phyloP scores from a whole-genome alignment of 306 rosid genomes.

The Trichosanthes cucumerina region DNA sequence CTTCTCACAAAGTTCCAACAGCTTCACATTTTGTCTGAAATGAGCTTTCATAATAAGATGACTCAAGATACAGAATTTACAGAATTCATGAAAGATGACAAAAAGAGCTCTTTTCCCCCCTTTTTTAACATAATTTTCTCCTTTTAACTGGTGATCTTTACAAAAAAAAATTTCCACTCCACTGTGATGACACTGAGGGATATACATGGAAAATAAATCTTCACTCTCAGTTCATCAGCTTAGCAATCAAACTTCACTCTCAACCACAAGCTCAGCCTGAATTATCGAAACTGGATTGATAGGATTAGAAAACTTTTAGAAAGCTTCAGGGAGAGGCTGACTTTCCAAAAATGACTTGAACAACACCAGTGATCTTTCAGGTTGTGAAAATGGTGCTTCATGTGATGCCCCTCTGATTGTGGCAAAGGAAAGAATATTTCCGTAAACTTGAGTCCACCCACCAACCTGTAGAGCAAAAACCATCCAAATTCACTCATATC shows the following conservation, averaged over 20 bases:
- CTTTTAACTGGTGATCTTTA: conserved; percentile 22
- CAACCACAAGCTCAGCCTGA: conserved; percentile 25
- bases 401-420: conserved; percentile 93
- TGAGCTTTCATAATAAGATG: background rate
- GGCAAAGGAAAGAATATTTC: conserved; percentile 75
- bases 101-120: background rate
- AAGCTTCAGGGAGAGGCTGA: conserved; percentile 49
- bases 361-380: conserved; percentile 73
- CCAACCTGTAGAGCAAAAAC: conserved; percentile 54
- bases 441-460: conserved; percentile 98
- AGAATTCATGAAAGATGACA: conserved; percentile 1
- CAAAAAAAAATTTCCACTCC: conserved; percentile 24
- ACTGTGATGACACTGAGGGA: conserved; percentile 19
- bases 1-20: background rate
- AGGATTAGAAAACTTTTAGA: too few relatives aligned
- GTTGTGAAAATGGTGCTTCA: conserved; percentile 96
- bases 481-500: background rate
- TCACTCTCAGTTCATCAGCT: conserved; percentile 17
- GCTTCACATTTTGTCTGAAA: background rate
- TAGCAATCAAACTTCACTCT: conserved; percentile 28
- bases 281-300: conserved; percentile 13
- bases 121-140: background rate
- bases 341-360: conserved; percentile 64
- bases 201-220: conserved; percentile 23
- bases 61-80: background rate